A percentile compares a stretch with the other conserved stretches of the same genome.
These are phyloP conservation scores for Didymosphaeria variabile DNA, from an alignment of 2,329 filamentous ascomycete species.

Conservation along the genomic window DNA sequence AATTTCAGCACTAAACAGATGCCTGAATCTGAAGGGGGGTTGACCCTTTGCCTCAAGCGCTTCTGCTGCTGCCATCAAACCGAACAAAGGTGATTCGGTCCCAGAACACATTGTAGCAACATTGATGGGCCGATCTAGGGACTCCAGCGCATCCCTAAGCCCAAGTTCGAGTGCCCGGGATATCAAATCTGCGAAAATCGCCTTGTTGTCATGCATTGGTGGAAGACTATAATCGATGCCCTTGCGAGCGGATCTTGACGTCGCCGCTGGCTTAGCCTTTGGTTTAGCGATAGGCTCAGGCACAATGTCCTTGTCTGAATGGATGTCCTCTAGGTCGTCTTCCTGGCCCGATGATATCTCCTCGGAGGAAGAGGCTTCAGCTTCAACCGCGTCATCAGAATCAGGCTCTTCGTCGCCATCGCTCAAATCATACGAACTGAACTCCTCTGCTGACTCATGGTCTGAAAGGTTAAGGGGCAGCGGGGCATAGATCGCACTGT, in stretches of 20 bases:
- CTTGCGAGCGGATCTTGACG: neutral
- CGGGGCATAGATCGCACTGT: neutral
- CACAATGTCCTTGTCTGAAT: neutral
- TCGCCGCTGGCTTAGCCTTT: neutral
- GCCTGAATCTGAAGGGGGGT: conserved; percentile 38
- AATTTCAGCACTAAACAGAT: conserved; percentile 59
- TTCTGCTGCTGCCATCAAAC: conserved; percentile 64
- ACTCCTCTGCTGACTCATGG: neutral
- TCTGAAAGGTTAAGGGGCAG: neutral
- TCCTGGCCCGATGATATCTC: neutral
- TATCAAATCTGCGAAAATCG: neutral
- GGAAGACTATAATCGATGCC: conserved; percentile 6
- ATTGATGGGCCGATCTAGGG: conserved; percentile 51
- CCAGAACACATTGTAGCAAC: conserved; percentile 81
- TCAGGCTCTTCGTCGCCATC: neutral
- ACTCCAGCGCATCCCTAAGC: neutral
- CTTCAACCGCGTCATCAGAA: neutral
- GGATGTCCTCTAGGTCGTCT: neutral
- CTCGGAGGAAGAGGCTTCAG: neutral
- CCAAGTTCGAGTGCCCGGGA: neutral
- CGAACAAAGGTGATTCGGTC: conserved; percentile 77
- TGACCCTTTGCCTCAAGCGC: conserved; percentile 27
- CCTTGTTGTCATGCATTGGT: conserved; percentile 2
- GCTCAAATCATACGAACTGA: neutral
- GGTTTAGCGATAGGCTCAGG: neutral